Base-by-base conservation (phyloP, 805 yeast species). In the Yarrowia phangngaensis region DNA sequence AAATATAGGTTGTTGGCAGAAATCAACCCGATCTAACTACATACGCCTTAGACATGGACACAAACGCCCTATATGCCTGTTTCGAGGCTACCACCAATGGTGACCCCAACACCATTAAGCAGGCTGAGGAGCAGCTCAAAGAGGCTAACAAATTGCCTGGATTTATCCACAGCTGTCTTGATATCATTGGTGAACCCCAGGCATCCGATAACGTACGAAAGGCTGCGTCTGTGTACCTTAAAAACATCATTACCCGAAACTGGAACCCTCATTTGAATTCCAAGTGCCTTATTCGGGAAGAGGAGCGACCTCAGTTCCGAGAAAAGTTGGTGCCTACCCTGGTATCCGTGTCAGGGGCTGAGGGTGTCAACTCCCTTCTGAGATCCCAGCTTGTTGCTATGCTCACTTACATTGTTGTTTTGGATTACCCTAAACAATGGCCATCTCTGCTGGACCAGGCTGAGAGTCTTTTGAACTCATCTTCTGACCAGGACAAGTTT, bases 211-310 rank as follows among this genome's bases (percentile, higher is more conserved):
- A 71, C 17, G 71, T 83, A 41, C 75, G 80, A 56, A 68, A 78
- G 40, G 84, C 94, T 9, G 82, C 94, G 2, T 88, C 92, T 0
- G 80, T 90, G 4, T 86, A 78, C 64, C 77, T 87, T 64, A 90
- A 90, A 63, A 89, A 90, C 64, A 72, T 79, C 51, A 72, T 87
- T 16, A 68, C 71, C 12, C 71, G 76, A 27, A 71, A 75, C 45
- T 89, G 97, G 97, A 54, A 59, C 14, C 52, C 59, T 6, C 29
- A 22, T 27, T 16, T 28, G 7, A 20, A 32, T 15, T 13, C 28
- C 48, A 57, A 62, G 20, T 57, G 56, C 12, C 61, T 57, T 9
- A 78, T 86, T 9, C 82, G 79, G 55, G 67, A 69, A 4, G 88
- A 76, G 52, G 97, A 90, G 61, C 84, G 80, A 59, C 85, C 84